Percentiles rank a stretch among this genome's conserved stretches.
Evolutionary conservation across 345 rosid species (phyloP).

Genomic region (Moricandia moricandioides): DNA sequence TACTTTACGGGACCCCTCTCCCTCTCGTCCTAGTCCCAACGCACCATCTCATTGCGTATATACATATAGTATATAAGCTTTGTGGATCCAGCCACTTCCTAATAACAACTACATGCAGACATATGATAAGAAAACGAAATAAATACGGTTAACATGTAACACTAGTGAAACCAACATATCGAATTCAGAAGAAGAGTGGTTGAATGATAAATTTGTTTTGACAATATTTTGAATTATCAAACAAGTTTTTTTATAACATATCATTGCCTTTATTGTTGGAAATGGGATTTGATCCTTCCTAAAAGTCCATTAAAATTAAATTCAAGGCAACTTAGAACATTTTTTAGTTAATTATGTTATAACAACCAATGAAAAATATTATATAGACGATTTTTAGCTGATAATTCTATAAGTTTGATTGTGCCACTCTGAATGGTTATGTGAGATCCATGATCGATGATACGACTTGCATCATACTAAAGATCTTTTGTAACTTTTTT

Average conservation of each 20-base stretch:
- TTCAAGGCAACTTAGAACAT: too few relatives aligned
- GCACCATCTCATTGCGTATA: slow-evolving; percentile 14
- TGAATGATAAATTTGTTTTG: background rate
- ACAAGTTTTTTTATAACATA: background rate
- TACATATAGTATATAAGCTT: background rate
- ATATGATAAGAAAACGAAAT: background rate
- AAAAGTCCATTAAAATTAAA: background rate
- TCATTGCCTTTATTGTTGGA: background rate
- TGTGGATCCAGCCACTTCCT: slow-evolving; percentile 8
- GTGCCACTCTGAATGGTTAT: too few relatives aligned
- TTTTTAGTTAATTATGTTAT: too few relatives aligned
- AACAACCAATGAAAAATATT: too few relatives aligned
- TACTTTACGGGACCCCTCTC: slow-evolving; percentile 35
- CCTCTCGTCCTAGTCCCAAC: slow-evolving; percentile 35
- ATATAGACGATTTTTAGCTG: too few relatives aligned
- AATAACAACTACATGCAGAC: background rate
- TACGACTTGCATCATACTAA: too few relatives aligned
- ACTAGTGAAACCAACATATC: background rate
- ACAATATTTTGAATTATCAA: background rate
- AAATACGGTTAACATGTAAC: background rate
- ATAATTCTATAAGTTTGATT: too few relatives aligned
- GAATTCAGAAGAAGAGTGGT: background rate
- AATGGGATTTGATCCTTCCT: background rate
- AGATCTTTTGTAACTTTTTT: too few relatives aligned
- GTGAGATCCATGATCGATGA: too few relatives aligned